Conservation (phyloP, 805 yeast species). For the Candida vartiovaarae region DNA sequence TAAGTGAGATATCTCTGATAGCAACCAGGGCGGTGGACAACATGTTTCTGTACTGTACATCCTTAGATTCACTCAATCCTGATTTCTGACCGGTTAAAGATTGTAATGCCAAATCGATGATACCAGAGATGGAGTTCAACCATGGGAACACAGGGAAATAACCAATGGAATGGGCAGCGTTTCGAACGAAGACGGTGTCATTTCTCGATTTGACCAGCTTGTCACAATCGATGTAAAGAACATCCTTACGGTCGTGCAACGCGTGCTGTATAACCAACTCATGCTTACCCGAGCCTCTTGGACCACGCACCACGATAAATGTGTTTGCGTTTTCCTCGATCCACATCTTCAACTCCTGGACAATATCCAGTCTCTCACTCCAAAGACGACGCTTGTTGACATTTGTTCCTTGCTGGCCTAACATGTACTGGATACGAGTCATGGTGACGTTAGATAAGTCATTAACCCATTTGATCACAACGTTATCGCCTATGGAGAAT, state of each 20-base stretch:
- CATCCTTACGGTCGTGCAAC: slow-evolving; percentile 50
- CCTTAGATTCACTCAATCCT: slow-evolving; percentile 78
- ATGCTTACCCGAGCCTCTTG: slow-evolving; percentile 91
- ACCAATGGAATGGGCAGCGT: slow-evolving; percentile 72
- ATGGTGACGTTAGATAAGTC: slow-evolving; percentile 25
- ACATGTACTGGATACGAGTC: slow-evolving; percentile 28
- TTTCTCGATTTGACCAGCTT: slow-evolving; percentile 63
- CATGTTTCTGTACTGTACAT: slow-evolving; percentile 75
- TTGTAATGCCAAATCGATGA: slow-evolving; percentile 79
- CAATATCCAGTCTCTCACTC: slow-evolving; percentile 64
- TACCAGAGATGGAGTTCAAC: slow-evolving; percentile 72
- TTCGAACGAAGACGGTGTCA: slow-evolving; percentile 60
- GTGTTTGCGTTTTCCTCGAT: slow-evolving; percentile 84
- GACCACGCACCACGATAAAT: slow-evolving; percentile 85
- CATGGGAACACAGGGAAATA: slow-evolving; percentile 93
- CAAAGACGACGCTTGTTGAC: slow-evolving; percentile 38
- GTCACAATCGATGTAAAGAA: slow-evolving; percentile 75
- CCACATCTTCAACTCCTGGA: slow-evolving; percentile 69
- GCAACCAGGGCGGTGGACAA: slow-evolving; percentile 66
- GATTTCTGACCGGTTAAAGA: slow-evolving; percentile 93
- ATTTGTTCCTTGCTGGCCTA: slow-evolving; percentile 24
- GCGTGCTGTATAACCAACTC: slow-evolving; percentile 68
- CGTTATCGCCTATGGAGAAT: slow-evolving; percentile 43
- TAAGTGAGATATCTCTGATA: slow-evolving; percentile 55
- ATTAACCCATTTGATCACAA: slow-evolving; percentile 30